phyloP scores from a whole-genome alignment of 129 eudicot genomes.

The Saussurea involucrata region DNA sequence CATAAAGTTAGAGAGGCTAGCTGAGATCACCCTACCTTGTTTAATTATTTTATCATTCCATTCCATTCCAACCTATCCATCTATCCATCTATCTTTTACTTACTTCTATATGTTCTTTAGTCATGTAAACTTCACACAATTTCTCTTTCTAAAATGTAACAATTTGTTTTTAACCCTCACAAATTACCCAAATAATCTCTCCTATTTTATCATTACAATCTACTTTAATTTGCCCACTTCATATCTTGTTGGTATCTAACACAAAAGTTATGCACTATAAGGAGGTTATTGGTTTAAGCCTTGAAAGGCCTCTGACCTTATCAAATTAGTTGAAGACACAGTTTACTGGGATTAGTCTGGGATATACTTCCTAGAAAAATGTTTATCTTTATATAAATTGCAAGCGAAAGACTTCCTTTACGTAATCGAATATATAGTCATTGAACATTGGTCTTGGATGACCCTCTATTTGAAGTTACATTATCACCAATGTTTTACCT shows the following conservation, averaged over 20 bases:
- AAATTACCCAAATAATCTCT: background rate
- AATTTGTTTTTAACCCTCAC: background rate
- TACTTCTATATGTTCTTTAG: background rate
- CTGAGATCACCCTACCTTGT: slow-evolving; percentile 26
- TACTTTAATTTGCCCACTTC: background rate
- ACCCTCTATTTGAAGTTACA: background rate
- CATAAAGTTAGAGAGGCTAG: slow-evolving; percentile 13
- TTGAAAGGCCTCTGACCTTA: background rate
- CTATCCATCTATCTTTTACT: background rate
- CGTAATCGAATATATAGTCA: background rate
- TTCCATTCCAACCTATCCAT: background rate
- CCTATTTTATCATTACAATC: too few species aligned
- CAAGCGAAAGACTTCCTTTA: background rate
- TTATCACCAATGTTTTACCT: background rate
- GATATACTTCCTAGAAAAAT: background rate
- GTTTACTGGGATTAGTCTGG: background rate
- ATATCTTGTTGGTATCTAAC: background rate
- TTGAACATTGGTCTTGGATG: background rate
- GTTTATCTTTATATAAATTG: background rate
- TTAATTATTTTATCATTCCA: slow-evolving; percentile 8
- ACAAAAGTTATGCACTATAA: background rate
- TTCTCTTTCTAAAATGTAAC: background rate
- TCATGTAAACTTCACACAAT: background rate
- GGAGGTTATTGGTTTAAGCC: background rate
- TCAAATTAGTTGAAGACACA: background rate